Evolutionary conservation across 31 red algal genomes (phyloP), one percentile per base, ranked within the genome.

Genomic region (Endocladia muricata): DNA sequence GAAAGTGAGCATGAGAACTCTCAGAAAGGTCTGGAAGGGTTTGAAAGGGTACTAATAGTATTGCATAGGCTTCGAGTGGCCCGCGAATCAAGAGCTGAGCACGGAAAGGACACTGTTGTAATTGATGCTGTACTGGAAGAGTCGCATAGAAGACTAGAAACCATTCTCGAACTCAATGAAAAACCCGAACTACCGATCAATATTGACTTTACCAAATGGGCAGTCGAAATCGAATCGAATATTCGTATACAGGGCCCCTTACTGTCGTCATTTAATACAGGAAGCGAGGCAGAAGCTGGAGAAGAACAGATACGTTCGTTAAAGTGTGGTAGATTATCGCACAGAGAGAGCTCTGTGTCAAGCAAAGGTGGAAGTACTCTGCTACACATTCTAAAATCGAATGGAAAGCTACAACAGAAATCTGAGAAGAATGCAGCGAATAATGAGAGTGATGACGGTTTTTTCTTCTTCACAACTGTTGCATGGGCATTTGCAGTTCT

Each of bases 401-500:
- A 83, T 39, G 79, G 79, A 36, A 83, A 74, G 62, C 28, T 61
- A 30, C 32, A 37, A 2, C 15, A 2, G 19, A 72, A 73, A 58
- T n/a, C 29, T 34, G 68, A 54, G 8, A 56, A 64, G 35, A 41
- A n/a, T 2, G 48, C 33, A 48, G 28, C 51, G 31, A 43, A 55
- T 2, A 37, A 38, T 17, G 36, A 55, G 61, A 70, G 25, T 37
- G 79, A 78, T 22, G 38, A 78, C 32, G 34, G 74, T 43, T 74
- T 73, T 61, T 55, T 79, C 71, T 89, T 5, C 56, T 37, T 81
- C 1, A 79, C 77, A 41, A 74, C 41, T 17, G 56, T 52, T 54
- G 85, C 77, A 23, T 89, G 76, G 85, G 58, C 51, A 5, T 75
- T 74, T 73, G 64, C 77, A 22, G 66, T 89, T 33, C 37, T 81